phyloP scores from a whole-genome alignment of 371 early-diverging fungal species.

The Massospora cicadina region DNA sequence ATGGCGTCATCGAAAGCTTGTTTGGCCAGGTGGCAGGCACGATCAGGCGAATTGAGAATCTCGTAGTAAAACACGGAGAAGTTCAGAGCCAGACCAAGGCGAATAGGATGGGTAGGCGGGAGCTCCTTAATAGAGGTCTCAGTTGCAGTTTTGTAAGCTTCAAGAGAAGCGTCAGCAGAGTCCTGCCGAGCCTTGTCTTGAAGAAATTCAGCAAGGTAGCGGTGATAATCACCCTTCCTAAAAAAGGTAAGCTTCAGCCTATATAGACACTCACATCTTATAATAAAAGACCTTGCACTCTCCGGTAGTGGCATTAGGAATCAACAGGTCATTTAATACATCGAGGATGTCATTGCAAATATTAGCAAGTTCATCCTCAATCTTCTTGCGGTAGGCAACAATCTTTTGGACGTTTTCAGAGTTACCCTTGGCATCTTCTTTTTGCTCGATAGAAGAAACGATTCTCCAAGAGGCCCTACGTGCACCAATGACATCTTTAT shows the following conservation, averaged over 20 bases:
- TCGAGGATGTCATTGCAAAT: slow-evolving; percentile 92
- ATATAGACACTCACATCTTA: slow-evolving; percentile 68
- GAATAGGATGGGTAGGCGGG: slow-evolving; percentile 96
- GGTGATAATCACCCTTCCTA: slow-evolving; percentile 98
- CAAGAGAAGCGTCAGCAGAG: slow-evolving; percentile 74
- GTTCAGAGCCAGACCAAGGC: slow-evolving; percentile 98
- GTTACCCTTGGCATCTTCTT: slow-evolving; percentile 89
- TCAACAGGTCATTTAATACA: slow-evolving; percentile 78
- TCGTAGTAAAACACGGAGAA: slow-evolving; percentile 99
- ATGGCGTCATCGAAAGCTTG: slow-evolving; percentile 99
- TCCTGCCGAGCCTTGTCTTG: slow-evolving; percentile 71
- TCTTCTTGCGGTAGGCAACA: slow-evolving; percentile 74
- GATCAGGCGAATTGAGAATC: slow-evolving; percentile 96
- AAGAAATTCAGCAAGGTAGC: slow-evolving; percentile 98
- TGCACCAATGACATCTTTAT: slow-evolving; percentile 98
- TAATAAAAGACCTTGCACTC: slow-evolving; percentile 98
- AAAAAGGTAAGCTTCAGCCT: slow-evolving; percentile 1
- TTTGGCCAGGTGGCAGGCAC: slow-evolving; percentile 97
- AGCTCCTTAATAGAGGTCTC: slow-evolving; percentile 88
- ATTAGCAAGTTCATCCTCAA: slow-evolving; percentile 86
- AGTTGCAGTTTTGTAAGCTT: slow-evolving; percentile 93
- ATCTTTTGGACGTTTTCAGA: slow-evolving; percentile 71
- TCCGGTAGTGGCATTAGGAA: slow-evolving; percentile 64
- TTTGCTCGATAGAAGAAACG: slow-evolving; percentile 95
- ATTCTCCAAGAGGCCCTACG: slow-evolving; percentile 99